phyloP scores from a whole-genome alignment of 2,329 filamentous ascomycete genomes.

The Grosmannia huntii region DNA sequence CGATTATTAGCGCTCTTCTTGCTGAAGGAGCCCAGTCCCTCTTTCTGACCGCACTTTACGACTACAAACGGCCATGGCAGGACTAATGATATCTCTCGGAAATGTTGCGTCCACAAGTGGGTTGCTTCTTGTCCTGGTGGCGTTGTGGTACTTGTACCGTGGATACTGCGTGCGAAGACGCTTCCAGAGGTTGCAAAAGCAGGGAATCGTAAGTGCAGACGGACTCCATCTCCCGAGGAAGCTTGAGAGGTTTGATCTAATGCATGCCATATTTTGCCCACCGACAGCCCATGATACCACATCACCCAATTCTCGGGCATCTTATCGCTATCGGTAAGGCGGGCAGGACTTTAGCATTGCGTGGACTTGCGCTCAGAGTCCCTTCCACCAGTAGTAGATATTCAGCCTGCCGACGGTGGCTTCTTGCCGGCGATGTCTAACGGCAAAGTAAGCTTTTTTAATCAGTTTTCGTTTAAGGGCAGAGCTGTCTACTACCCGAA shows the following conservation, averaged over 20 bases:
- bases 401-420: no score
- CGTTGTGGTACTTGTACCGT: slow-evolving; percentile 7
- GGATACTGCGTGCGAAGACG: slow-evolving; percentile 10
- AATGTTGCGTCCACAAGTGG: not conserved
- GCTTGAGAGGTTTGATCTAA: not conserved
- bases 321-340: slow-evolving; percentile 10
- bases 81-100: not conserved
- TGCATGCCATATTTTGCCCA: not conserved
- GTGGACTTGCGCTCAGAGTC: no score
- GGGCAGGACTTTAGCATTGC: no score
- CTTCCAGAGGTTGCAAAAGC: slow-evolving; percentile 10
- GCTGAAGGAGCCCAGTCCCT: not conserved
- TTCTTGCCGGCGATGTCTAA: no score
- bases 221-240: not conserved
- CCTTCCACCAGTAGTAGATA: no score
- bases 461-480: no score
- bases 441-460: no score
- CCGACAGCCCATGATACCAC: slow-evolving; percentile 13
- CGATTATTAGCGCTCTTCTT: no score
- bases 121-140: slow-evolving; percentile 1
- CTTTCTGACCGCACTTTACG: not conserved
- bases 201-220: slow-evolving; percentile 9
- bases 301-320: slow-evolving; percentile 12
- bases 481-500: no score
- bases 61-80: not conserved